Percentiles rank a stretch among this genome's conserved stretches.
Conservation (phyloP, 345 rosid species). For the Anacardium occidentale region DNA sequence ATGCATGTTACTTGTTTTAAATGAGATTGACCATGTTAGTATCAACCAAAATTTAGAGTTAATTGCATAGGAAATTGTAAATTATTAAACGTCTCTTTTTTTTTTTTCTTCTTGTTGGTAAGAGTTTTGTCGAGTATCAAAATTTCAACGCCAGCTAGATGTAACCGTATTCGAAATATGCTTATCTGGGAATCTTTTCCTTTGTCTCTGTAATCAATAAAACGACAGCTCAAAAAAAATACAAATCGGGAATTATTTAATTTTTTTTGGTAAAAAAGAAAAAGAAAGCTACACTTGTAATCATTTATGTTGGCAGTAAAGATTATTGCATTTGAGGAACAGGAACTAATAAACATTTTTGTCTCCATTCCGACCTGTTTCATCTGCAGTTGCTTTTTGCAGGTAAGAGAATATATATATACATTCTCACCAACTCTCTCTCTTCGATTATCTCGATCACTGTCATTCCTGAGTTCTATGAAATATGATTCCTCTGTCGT, state of each 20-base stretch:
- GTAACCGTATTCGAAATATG: constrained; percentile 22
- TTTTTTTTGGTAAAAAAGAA: no score
- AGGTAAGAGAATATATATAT: constrained; percentile 2
- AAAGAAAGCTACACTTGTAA: background rate
- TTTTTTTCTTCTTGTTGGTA: background rate
- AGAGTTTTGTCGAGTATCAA: background rate
- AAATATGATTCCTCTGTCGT: constrained; percentile 21
- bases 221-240: background rate
- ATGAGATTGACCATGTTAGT: background rate
- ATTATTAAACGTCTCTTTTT: no score
- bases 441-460: no score
- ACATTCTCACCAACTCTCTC: no score
- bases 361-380: constrained; percentile 12
- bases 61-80: background rate
- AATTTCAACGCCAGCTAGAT: constrained; percentile 3
- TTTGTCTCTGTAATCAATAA: constrained; percentile 27
- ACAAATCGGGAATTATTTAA: background rate
- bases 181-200: constrained; percentile 32
- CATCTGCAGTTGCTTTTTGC: constrained; percentile 11
- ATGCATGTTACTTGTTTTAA: background rate
- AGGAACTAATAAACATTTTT: constrained; percentile 15
- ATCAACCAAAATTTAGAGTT: background rate
- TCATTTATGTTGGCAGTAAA: constrained; percentile 5
- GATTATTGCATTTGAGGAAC: constrained; percentile 21
- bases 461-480: constrained; percentile 23